phyloP scores from a whole-genome alignment of 2,329 filamentous ascomycete genomes.

The Colletotrichum higginsianum region DNA sequence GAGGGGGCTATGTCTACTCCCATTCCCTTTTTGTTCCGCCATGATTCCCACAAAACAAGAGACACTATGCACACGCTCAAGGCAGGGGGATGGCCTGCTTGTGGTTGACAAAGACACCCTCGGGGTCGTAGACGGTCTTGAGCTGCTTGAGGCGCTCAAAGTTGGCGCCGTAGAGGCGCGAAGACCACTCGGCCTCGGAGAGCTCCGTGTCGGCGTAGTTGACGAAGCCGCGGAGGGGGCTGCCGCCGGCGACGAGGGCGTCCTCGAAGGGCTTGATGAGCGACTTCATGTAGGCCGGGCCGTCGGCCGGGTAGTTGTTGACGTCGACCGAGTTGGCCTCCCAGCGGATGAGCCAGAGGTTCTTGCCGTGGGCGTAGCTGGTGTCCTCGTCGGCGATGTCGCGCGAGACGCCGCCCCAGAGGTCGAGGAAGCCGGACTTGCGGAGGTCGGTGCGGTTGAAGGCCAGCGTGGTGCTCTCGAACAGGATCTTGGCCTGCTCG shows the following conservation, averaged over 20 bases:
- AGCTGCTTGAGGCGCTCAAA: conserved; percentile 41
- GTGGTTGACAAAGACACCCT: conserved; percentile 40
- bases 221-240: conserved; percentile 38
- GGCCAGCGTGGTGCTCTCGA: conserved; percentile 31
- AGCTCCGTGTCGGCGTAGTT: conserved; percentile 43
- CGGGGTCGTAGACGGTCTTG: conserved; percentile 40
- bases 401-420: conserved; percentile 42
- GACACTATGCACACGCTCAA: neutral
- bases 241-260: conserved; percentile 34
- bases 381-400: conserved; percentile 56
- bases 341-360: conserved; percentile 55
- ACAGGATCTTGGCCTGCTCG: conserved; percentile 36
- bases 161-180: conserved; percentile 41
- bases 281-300: conserved; percentile 62
- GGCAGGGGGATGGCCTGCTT: conserved; percentile 42
- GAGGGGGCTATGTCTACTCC: no score
- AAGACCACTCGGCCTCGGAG: conserved; percentile 39
- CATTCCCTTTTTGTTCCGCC: neutral
- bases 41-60: neutral
- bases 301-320: conserved; percentile 63
- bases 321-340: conserved; percentile 52
- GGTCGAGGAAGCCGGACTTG: conserved; percentile 42
- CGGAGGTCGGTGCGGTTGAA: conserved; percentile 41
- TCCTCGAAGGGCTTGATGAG: conserved; percentile 49
- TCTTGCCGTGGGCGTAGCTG: conserved; percentile 57